These are phyloP conservation scores for Trichoderma sp. DNA, from an alignment of 2,329 filamentous ascomycete species.

Conservation along the genomic window DNA sequence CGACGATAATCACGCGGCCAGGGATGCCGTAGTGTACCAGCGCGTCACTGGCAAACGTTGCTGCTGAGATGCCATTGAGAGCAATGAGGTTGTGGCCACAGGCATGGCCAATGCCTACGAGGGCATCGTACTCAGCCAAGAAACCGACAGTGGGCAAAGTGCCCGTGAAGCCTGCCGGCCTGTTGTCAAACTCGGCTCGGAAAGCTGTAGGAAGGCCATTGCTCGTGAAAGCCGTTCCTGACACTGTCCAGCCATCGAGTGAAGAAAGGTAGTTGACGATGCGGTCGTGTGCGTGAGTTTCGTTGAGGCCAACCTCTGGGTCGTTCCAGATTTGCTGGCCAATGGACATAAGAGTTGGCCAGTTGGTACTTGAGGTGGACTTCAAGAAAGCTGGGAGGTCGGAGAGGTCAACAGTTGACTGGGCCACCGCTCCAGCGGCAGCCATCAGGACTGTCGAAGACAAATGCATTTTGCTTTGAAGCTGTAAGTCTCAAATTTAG, in stretches of 20 bases:
- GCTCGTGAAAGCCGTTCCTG: conserved; percentile 12
- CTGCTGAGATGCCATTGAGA: conserved; percentile 30
- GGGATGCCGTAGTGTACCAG: conserved; percentile 29
- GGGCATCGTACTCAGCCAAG: conserved; percentile 32
- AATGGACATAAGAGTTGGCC: conserved; percentile 29
- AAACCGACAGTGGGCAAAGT: conserved; percentile 29
- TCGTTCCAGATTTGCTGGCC: conserved; percentile 29
- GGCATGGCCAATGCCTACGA: conserved; percentile 30
- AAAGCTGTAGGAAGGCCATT: conserved; percentile 29
- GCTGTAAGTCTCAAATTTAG: neutral
- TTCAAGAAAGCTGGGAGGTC: conserved; percentile 22
- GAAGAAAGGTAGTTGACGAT: conserved; percentile 31
- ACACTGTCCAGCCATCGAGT: conserved; percentile 27
- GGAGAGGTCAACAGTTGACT: conserved; percentile 1
- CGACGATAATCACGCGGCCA: conserved; percentile 28
- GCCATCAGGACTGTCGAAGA: conserved; percentile 20
- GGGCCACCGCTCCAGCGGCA: conserved; percentile 17
- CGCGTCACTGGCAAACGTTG: conserved; percentile 28
- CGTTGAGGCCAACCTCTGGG: conserved; percentile 31
- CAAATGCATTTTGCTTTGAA: conserved; percentile 9
- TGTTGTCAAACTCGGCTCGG: conserved; percentile 28
- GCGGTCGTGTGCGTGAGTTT: conserved; percentile 30
- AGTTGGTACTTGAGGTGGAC: conserved; percentile 20
- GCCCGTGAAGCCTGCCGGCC: conserved; percentile 18
- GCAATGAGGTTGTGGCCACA: conserved; percentile 32